phyloP scores from a whole-genome alignment of 768 basidiomycete species.

The Trametes maxima region DNA sequence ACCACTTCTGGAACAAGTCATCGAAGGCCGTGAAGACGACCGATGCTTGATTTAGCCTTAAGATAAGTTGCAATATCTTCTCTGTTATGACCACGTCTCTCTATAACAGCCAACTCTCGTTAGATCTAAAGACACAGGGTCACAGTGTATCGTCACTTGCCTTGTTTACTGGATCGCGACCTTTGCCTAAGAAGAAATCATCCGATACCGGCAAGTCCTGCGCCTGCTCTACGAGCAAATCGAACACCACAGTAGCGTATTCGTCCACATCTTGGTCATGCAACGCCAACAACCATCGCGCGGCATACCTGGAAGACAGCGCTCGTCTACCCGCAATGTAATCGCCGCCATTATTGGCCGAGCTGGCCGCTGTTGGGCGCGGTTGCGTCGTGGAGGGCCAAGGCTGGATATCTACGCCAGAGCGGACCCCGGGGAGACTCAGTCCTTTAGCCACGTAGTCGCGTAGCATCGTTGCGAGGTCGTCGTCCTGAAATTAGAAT shows the following conservation, averaged over 20 bases:
- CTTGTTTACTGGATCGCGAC: constrained; percentile 12
- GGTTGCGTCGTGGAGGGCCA: constrained; percentile 52
- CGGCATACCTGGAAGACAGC: constrained; percentile 57
- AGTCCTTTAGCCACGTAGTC: constrained; percentile 63
- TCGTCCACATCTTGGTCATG: constrained; percentile 59
- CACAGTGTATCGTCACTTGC: neutral
- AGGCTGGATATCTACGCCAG: constrained; percentile 42
- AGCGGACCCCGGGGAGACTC: constrained; percentile 65
- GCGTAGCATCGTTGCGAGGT: constrained; percentile 64
- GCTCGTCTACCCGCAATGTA: constrained; percentile 63
- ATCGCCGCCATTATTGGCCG: constrained; percentile 65
- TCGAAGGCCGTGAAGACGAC: constrained; percentile 62
- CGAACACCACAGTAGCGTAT: constrained; percentile 58
- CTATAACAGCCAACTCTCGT: neutral
- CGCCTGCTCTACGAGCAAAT: constrained; percentile 52
- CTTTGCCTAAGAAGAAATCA: constrained; percentile 23
- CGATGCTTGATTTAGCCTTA: constrained; percentile 53
- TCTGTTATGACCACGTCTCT: constrained; percentile 23
- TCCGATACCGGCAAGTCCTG: constrained; percentile 30
- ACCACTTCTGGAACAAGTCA: constrained; percentile 59
- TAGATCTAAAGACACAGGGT: neutral
- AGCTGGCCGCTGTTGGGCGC: constrained; percentile 41
- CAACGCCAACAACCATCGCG: constrained; percentile 69
- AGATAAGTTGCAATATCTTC: constrained; percentile 48
- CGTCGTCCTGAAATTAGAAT: constrained; percentile 53